Evolutionary conservation across 164 flowering plant genomes (phyloP).

Genomic region (Cinnamomum chago): DNA sequence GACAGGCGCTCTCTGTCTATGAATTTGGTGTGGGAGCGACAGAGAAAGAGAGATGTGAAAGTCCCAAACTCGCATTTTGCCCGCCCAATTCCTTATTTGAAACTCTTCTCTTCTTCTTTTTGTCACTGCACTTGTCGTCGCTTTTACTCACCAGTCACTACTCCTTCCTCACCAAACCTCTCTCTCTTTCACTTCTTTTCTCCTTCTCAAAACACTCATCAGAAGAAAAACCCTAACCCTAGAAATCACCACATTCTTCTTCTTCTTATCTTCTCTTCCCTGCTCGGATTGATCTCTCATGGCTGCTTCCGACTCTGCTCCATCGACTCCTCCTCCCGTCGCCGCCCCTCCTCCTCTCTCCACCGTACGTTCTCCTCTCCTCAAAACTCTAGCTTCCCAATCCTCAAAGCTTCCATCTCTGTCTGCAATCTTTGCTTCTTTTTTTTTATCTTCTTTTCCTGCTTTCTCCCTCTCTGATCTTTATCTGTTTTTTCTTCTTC

Average conservation of each 20-base stretch:
- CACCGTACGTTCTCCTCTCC: slow-evolving; percentile 3
- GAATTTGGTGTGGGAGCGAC: too few species aligned
- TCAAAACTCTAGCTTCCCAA: background rate
- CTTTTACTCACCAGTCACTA: background rate
- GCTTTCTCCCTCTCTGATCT: background rate
- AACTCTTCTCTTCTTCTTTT: background rate
- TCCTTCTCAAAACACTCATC: background rate
- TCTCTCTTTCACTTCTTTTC: too few species aligned
- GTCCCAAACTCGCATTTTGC: too few species aligned
- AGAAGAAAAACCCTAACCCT: slow-evolving; percentile 14
- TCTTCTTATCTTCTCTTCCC: background rate
- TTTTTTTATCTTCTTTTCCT: background rate
- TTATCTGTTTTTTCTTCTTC: background rate
- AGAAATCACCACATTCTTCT: background rate
- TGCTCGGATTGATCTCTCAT: slow-evolving; percentile 11
- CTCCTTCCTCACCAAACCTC: background rate
- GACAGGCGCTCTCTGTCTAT: too few species aligned
- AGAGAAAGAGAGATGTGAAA: too few species aligned
- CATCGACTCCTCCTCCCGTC: slow-evolving; percentile 27
- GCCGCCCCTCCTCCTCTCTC: slow-evolving; percentile 21
- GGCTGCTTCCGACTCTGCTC: slow-evolving; percentile 38
- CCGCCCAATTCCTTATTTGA: background rate
- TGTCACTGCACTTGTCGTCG: background rate
- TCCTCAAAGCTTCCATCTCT: background rate
- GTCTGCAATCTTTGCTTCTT: background rate